Percentiles rank a stretch among this genome's conserved stretches.
phyloP scores from a whole-genome alignment of 805 yeast genomes.

The Kodamaea laetipori region DNA sequence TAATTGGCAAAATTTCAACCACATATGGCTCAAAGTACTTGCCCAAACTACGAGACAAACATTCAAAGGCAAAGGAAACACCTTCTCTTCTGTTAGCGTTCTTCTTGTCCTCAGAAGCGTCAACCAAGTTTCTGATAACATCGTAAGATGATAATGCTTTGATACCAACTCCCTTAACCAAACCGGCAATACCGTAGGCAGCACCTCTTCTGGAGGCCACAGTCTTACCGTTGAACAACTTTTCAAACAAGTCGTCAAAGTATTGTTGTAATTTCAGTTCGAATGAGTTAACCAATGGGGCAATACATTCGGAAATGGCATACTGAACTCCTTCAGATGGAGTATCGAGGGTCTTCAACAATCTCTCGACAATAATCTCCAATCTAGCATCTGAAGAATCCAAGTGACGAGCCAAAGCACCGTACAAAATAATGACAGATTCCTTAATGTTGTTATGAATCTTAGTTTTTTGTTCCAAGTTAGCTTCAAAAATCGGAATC shows the following conservation, averaged over 20 bases:
- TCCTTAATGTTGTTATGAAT: conserved; percentile 68
- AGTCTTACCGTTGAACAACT: conserved; percentile 53
- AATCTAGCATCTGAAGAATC: conserved; percentile 66
- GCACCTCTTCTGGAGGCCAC: conserved; percentile 80
- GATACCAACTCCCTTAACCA: conserved; percentile 88
- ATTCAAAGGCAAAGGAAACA: conserved; percentile 83
- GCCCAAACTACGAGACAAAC: conserved; percentile 76
- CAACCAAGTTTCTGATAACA: conserved; percentile 69
- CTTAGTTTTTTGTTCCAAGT: conserved; percentile 49
- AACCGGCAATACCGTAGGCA: conserved; percentile 94
- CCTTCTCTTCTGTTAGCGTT: conserved; percentile 77
- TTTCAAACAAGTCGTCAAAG: conserved; percentile 59
- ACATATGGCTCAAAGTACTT: conserved; percentile 91
- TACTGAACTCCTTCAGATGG: conserved; percentile 90
- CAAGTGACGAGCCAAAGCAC: conserved; percentile 87
- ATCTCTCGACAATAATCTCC: conserved; percentile 61
- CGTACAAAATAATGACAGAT: conserved; percentile 82
- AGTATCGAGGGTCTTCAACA: conserved; percentile 74
- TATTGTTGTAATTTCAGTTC: conserved; percentile 52
- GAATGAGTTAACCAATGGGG: conserved; percentile 73
- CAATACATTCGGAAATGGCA: conserved; percentile 83
- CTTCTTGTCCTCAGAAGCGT: conserved; percentile 86
- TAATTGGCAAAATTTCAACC: conserved; percentile 79
- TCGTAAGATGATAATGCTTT: conserved; percentile 73
- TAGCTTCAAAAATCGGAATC: conserved; percentile 77